Base-by-base conservation (phyloP, 208 protist genomes). In the Acanthamoeba royreba region DNA sequence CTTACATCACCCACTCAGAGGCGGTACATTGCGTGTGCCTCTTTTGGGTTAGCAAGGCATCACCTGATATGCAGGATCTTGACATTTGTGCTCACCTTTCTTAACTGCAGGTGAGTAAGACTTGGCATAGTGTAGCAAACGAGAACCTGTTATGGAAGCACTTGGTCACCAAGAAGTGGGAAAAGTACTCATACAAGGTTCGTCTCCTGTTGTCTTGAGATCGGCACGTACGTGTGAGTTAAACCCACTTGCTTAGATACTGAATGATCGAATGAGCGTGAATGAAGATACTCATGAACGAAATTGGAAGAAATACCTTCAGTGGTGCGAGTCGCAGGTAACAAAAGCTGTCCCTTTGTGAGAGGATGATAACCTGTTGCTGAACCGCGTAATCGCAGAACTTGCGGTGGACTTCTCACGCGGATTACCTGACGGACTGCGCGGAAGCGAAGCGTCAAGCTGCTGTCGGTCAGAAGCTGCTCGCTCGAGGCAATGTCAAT, bases 291-390 rank as follows among this genome's bases (percentile, higher is more conserved):
- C 46, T 7, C 15, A 28, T 0, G 66, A 66, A 19, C 31, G 83
- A 66, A 42, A 90, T 42, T 90, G 83, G 83, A 90, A 90, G 83
- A 61, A 90, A n/a, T 90, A 90, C 55, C 66, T 90, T 35, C 83
- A 35, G 25, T 90, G 83, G 83, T 90, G 83, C 33, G 55, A 90
- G 22, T 90, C 83, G 25, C 43, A 90, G 83, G 83, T 69, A n/a
- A n/a, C n/a, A n/a, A n/a, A n/a, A n/a, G n/a, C n/a, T n/a, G n/a
- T n/a, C n/a, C n/a, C n/a, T n/a, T n/a, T n/a, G n/a, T n/a, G n/a
- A n/a, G n/a, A n/a, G n/a, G n/a, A n/a, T n/a, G n/a, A n/a, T n/a
- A n/a, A n/a, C n/a, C n/a, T n/a, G n/a, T n/a, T n/a, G n/a, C n/a
- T n/a, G n/a, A n/a, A 58, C 45, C 25, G 25, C 46, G 2, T 69